A percentile compares a stretch with the other conserved stretches of the same genome.
Conservation (phyloP, 176 grass and related monocot species). For the maize (Zea mays) region DNA sequence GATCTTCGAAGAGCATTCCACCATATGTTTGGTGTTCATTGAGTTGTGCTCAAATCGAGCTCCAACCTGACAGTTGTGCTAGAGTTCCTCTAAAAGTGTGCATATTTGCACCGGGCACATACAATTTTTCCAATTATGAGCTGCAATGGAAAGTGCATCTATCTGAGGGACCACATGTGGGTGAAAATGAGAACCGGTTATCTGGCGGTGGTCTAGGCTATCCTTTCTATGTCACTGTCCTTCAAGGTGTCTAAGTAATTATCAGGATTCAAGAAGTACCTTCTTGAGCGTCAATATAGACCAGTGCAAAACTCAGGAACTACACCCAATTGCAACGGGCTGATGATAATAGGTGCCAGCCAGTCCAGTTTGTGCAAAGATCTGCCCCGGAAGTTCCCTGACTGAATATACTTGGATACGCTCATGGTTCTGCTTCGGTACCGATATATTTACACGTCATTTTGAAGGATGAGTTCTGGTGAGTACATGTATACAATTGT, state of each 20-base stretch:
- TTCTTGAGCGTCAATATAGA: slow-evolving; percentile 4
- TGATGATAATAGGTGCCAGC: not conserved
- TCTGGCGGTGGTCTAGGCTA: slow-evolving; percentile 50
- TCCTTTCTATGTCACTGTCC: slow-evolving; percentile 83
- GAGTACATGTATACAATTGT: slow-evolving; percentile 33
- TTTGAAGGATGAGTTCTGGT: slow-evolving; percentile 24
- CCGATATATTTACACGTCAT: slow-evolving; percentile 9
- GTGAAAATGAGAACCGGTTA: slow-evolving; percentile 42
- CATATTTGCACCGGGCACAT: slow-evolving; percentile 84
- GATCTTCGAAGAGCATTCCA: slow-evolving; percentile 51
- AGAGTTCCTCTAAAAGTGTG: slow-evolving; percentile 79
- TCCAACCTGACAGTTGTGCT: slow-evolving; percentile 55
- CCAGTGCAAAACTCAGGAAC: not conserved
- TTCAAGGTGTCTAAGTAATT: slow-evolving; percentile 44
- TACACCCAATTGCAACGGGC: not conserved
- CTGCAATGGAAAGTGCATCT: slow-evolving; percentile 64
- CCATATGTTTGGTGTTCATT: slow-evolving; percentile 85
- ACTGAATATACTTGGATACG: slow-evolving; percentile 31
- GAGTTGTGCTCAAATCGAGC: slow-evolving; percentile 62
- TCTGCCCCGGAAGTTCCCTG: slow-evolving; percentile 7
- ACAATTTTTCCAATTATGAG: slow-evolving; percentile 91
- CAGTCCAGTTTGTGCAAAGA: slow-evolving; percentile 8
- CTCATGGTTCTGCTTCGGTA: not conserved
- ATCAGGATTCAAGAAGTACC: not conserved
- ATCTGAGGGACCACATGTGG: slow-evolving; percentile 29